These are phyloP conservation scores for Termitomyces sp. DNA, from an alignment of 1,284 basidiomycete species.

Conservation along the genomic window DNA sequence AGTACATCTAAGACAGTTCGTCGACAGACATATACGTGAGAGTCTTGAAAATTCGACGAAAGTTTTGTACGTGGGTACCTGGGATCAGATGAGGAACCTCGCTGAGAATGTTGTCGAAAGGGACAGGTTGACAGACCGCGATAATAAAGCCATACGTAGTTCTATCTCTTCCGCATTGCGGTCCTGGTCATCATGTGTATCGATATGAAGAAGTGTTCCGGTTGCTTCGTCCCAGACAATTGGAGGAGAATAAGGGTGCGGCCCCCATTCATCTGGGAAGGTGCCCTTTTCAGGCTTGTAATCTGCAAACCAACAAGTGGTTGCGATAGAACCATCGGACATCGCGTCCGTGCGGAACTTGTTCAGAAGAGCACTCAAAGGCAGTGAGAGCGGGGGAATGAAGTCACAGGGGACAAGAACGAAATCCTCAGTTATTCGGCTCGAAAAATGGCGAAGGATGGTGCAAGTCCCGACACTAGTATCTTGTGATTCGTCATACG, in stretches of 20 bases:
- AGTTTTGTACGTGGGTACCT: constrained; percentile 76
- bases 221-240: constrained; percentile 64
- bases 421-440: constrained; percentile 75
- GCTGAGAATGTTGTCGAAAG: neutral
- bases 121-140: constrained; percentile 38
- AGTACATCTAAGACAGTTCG: constrained; percentile 72
- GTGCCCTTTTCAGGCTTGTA: constrained; percentile 49
- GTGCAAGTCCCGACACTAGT: constrained; percentile 62
- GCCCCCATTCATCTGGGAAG: constrained; percentile 63
- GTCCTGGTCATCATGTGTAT: constrained; percentile 64
- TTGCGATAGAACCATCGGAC: constrained; percentile 66
- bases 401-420: constrained; percentile 91
- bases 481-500: constrained; percentile 68
- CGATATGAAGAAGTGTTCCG: constrained; percentile 67
- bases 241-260: constrained; percentile 36
- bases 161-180: constrained; percentile 66
- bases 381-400: constrained; percentile 68
- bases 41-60: constrained; percentile 72
- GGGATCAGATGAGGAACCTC: constrained; percentile 8
- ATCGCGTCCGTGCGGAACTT: constrained; percentile 71
- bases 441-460: constrained; percentile 65
- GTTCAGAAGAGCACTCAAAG: constrained; percentile 71
- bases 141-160: constrained; percentile 68
- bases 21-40: constrained; percentile 87
- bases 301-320: constrained; percentile 72